Conservation (phyloP, 1,284 basidiomycete species). For the Microstroma glucosiphilum region DNA sequence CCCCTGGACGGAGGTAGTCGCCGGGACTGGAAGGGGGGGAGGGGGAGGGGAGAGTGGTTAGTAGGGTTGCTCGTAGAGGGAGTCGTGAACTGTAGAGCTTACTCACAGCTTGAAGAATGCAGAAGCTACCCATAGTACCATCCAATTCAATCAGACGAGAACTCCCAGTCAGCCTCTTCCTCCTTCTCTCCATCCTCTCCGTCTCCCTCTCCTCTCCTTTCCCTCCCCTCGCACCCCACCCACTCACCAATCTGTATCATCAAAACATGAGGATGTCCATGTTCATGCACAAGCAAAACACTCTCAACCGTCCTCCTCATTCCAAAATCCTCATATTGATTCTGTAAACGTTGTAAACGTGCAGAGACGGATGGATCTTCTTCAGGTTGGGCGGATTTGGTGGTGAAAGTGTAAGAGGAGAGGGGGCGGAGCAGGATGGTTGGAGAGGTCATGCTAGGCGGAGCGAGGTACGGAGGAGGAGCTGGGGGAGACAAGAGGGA, state of each 20-base stretch:
- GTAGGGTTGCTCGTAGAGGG: background rate
- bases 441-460: background rate
- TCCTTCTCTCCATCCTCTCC: background rate
- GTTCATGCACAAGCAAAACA: conserved; percentile 81
- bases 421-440: conserved; percentile 60
- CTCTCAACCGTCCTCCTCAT: conserved; percentile 92
- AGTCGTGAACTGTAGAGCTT: background rate
- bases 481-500: too few species aligned
- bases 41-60: background rate
- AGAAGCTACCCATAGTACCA: background rate
- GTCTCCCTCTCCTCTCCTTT: conserved; percentile 40
- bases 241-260: conserved; percentile 92
- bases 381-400: conserved; percentile 88
- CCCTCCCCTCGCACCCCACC: conserved; percentile 87
- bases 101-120: conserved; percentile 4
- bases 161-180: too few species aligned
- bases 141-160: background rate
- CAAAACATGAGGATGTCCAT: conserved; percentile 66
- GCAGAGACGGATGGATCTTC: conserved; percentile 85
- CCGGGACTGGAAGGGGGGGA: conserved; percentile 63
- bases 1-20: conserved; percentile 93
- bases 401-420: conserved; percentile 85
- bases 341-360: conserved; percentile 58
- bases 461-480: too few species aligned
- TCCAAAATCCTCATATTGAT: conserved; percentile 90